Evolutionary conservation across 1,139 yeast species (phyloP).

Genomic region (Yamadazyma trypodendri): DNA sequence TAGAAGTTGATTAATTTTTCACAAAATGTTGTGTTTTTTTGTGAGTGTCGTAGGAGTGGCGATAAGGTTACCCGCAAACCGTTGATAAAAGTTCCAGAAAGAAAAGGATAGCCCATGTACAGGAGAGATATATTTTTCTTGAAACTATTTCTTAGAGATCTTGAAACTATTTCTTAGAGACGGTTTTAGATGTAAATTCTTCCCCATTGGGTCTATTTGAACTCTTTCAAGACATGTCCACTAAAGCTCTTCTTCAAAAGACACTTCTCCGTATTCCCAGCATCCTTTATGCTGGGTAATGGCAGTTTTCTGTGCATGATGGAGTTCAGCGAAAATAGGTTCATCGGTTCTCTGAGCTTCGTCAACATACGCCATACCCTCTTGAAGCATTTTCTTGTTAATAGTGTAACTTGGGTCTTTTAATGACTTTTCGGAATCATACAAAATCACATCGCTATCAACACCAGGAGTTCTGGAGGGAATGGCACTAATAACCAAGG

Average conservation of each 20-base stretch:
- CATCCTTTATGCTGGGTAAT: slow-evolving; percentile 59
- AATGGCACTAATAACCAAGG: slow-evolving; percentile 57
- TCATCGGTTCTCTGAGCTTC: slow-evolving; percentile 36
- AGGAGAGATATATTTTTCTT: background rate
- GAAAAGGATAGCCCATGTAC: background rate
- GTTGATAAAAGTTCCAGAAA: slow-evolving; percentile 5
- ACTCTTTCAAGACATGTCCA: too few species aligned
- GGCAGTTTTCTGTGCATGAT: slow-evolving; percentile 48
- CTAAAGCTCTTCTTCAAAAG: slow-evolving; percentile 64
- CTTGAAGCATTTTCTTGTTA: slow-evolving; percentile 59
- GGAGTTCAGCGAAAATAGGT: slow-evolving; percentile 38
- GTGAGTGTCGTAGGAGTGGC: background rate
- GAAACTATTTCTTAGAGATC: background rate
- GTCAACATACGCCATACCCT: slow-evolving; percentile 67
- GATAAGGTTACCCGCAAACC: slow-evolving; percentile 5
- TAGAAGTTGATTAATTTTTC: background rate
- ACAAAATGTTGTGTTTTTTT: slow-evolving; percentile 1
- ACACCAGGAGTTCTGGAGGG: slow-evolving; percentile 37
- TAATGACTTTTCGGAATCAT: slow-evolving; percentile 59
- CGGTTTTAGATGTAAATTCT: too few species aligned
- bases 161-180: too few species aligned
- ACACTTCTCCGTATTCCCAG: slow-evolving; percentile 81
- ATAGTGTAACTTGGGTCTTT: slow-evolving; percentile 60
- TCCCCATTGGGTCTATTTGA: too few species aligned
- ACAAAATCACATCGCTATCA: slow-evolving; percentile 54